Evolutionary conservation across 805 yeast genomes (phyloP).

Genomic region (Ogataea henricii): DNA sequence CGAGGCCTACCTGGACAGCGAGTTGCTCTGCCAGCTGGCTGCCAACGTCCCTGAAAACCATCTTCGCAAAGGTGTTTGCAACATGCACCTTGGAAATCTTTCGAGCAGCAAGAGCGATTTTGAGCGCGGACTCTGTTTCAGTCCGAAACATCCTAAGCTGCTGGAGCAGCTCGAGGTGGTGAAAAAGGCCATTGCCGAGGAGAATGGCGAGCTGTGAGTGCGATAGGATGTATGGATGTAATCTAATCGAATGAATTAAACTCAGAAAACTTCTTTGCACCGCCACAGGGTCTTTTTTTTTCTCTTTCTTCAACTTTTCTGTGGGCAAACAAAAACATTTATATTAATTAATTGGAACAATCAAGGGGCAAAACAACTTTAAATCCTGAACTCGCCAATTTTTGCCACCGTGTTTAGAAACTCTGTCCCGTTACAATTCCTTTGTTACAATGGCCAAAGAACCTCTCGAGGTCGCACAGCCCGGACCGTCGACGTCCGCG

Average conservation of each 20-base stretch:
- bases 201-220: constrained; percentile 53
- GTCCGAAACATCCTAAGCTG: constrained; percentile 52
- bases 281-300: background rate
- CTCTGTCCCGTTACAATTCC: no score
- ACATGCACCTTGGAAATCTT: constrained; percentile 60
- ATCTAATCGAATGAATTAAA: background rate
- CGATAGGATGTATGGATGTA: no score
- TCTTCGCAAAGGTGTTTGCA: constrained; percentile 68
- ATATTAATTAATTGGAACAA: background rate
- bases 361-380: background rate
- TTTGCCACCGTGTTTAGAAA: no score
- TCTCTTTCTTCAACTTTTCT: background rate
- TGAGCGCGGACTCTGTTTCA: constrained; percentile 73
- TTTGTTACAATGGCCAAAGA: background rate
- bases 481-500: background rate
- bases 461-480: background rate
- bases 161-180: constrained; percentile 49
- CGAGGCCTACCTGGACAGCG: constrained; percentile 70
- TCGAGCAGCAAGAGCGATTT: constrained; percentile 64
- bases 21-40: constrained; percentile 60
- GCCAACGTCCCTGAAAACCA: constrained; percentile 67
- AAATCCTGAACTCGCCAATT: no score
- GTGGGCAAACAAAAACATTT: background rate
- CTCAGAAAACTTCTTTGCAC: background rate
- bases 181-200: constrained; percentile 51